phyloP scores from a whole-genome alignment of 805 yeast genomes.

The Pichia sporocuriosa region DNA sequence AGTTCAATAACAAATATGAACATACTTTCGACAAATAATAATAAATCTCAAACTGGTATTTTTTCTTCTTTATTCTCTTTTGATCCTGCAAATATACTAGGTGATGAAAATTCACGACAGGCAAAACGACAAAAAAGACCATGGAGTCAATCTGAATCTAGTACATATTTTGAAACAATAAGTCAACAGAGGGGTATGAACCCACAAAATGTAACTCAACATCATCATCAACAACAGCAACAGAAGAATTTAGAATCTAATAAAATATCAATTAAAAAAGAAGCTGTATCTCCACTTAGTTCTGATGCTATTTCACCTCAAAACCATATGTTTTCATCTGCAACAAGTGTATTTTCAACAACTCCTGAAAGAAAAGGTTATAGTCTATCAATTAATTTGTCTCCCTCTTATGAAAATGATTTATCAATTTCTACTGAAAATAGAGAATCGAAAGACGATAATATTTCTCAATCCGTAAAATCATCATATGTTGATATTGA shows the following conservation, averaged over 20 bases:
- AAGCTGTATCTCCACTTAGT: conserved; percentile 26
- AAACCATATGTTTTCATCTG: conserved; percentile 24
- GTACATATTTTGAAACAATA: conserved; percentile 23
- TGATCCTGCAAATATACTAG: conserved; percentile 12
- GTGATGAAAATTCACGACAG: conserved; percentile 14
- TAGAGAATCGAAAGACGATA: no score
- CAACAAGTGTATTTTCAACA: conserved; percentile 26
- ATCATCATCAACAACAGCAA: no score
- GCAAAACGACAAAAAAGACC: conserved; percentile 29
- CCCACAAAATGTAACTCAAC: not conserved
- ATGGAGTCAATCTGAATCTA: conserved; percentile 25
- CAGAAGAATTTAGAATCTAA: no score
- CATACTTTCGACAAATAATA: not conserved
- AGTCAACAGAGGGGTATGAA: conserved; percentile 19
- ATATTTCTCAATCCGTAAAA: no score
- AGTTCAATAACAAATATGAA: not conserved
- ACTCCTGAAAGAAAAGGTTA: conserved; percentile 27
- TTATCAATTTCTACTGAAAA: no score
- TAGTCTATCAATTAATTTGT: not conserved
- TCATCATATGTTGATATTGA: not conserved
- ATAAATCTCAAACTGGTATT: conserved; percentile 4
- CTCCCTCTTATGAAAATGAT: not conserved
- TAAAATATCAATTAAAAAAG: conserved; percentile 18
- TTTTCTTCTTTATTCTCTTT: conserved; percentile 10
- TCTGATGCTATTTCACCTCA: conserved; percentile 30